Evolutionary conservation across 371 early-diverging fungal genomes (phyloP).

Genomic region (Mucor ambiguus): DNA sequence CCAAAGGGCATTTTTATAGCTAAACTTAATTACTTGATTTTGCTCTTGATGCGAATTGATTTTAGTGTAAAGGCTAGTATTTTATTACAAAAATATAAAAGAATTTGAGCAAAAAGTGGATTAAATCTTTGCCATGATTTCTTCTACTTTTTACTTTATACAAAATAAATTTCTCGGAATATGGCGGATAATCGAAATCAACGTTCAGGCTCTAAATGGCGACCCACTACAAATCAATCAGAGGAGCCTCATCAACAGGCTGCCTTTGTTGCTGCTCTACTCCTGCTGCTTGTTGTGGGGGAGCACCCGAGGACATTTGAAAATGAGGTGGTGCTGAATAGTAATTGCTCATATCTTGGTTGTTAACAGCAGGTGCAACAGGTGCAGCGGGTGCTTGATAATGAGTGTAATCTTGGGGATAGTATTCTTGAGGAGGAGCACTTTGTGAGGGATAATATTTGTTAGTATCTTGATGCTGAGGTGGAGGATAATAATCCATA

Average conservation of each 20-base stretch:
- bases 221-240: slow-evolving; percentile 22
- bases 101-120: too few species aligned
- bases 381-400: slow-evolving; percentile 8
- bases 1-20: too few species aligned
- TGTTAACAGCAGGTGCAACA: not conserved
- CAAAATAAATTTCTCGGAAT: too few species aligned
- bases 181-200: too few species aligned
- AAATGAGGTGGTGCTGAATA: slow-evolving; percentile 18
- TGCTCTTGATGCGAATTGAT: too few species aligned
- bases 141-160: too few species aligned
- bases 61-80: too few species aligned
- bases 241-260: slow-evolving; percentile 28
- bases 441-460: slow-evolving; percentile 10
- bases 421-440: slow-evolving; percentile 11
- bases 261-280: slow-evolving; percentile 11
- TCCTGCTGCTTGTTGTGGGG: slow-evolving; percentile 9
- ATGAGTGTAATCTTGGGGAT: slow-evolving; percentile 4
- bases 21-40: too few species aligned
- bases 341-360: slow-evolving; percentile 15
- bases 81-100: too few species aligned
- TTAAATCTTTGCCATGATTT: too few species aligned
- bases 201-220: too few species aligned
- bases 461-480: slow-evolving; percentile 8
- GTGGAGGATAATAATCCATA: slow-evolving; percentile 7
- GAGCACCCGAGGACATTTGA: slow-evolving; percentile 1